These are phyloP conservation scores for Cercospora citrullina DNA, from an alignment of 2,329 filamentous ascomycete species.

Conservation along the genomic window DNA sequence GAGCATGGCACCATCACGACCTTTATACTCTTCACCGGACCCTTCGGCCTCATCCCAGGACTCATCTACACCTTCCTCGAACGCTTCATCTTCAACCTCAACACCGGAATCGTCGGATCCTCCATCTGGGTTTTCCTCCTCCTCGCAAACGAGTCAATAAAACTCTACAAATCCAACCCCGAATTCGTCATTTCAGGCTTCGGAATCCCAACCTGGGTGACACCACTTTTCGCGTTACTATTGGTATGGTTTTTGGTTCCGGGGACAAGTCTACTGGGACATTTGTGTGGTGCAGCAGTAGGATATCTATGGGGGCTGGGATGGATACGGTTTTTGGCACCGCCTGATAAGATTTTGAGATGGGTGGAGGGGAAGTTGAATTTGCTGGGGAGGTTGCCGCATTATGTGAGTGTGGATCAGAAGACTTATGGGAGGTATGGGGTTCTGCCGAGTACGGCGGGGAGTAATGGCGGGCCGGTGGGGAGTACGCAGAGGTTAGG, in stretches of 20 bases:
- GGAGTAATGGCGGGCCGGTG: conserved; percentile 54
- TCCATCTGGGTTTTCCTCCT: conserved; percentile 94
- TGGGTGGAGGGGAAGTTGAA: conserved; percentile 90
- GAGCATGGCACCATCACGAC: conserved; percentile 89
- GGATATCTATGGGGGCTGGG: conserved; percentile 88
- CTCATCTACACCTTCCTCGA: conserved; percentile 79
- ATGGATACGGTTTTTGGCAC: conserved; percentile 84
- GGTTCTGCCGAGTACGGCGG: conserved; percentile 63
- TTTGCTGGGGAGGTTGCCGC: conserved; percentile 76
- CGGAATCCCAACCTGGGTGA: conserved; percentile 88
- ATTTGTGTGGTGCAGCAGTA: conserved; percentile 77
- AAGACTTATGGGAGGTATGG: conserved; percentile 94
- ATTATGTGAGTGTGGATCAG: conserved; percentile 92
- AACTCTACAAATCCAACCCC: conserved; percentile 79
- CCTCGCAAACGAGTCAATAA: conserved; percentile 79
- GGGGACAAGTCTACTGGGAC: conserved; percentile 79
- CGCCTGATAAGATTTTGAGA: conserved; percentile 81
- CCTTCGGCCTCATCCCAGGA: conserved; percentile 64
- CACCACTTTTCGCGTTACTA: conserved; percentile 74
- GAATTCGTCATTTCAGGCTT: conserved; percentile 65
- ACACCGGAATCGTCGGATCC: conserved; percentile 76
- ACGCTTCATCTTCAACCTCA: conserved; percentile 66
- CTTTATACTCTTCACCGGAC: conserved; percentile 84
- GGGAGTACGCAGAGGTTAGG: conserved; percentile 68
- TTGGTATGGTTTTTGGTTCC: conserved; percentile 76